Conservation (phyloP, 768 basidiomycete species). For the Cystoderma amianthinum region DNA sequence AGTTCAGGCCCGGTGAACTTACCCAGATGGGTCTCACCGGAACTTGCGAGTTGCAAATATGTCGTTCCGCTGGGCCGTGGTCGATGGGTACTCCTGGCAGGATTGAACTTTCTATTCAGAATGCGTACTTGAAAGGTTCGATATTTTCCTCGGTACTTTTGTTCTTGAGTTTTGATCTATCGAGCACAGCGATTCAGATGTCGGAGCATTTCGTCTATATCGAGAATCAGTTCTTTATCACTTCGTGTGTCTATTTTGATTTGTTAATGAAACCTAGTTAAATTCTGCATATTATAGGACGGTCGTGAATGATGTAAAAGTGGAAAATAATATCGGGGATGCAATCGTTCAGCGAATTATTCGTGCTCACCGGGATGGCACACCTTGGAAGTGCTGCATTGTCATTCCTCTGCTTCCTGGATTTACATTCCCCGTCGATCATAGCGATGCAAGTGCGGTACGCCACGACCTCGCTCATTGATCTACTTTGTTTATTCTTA, state of each 20-base stretch:
- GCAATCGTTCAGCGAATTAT: constrained; percentile 89
- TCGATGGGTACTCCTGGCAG: constrained; percentile 84
- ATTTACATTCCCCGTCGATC: constrained; percentile 89
- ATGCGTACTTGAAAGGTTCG: constrained; percentile 89
- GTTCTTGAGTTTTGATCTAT: not conserved
- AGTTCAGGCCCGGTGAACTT: constrained; percentile 81
- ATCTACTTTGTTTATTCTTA: not conserved
- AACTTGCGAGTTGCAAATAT: constrained; percentile 96
- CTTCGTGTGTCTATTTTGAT: constrained; percentile 57
- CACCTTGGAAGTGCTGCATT: constrained; percentile 89
- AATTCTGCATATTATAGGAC: constrained; percentile 63
- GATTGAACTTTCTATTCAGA: constrained; percentile 90
- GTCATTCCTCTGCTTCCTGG: constrained; percentile 90
- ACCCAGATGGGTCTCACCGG: constrained; percentile 79
- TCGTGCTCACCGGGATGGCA: constrained; percentile 73
- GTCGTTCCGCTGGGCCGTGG: constrained; percentile 94
- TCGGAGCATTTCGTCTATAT: constrained; percentile 99
- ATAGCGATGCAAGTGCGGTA: constrained; percentile 88
- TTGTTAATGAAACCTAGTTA: too few relatives aligned
- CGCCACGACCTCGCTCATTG: constrained; percentile 20
- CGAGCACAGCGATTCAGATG: constrained; percentile 70
- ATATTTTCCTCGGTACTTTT: constrained; percentile 6
- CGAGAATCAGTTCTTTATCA: constrained; percentile 91
- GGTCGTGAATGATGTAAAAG: constrained; percentile 70
- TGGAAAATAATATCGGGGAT: constrained; percentile 94